These are phyloP conservation scores for Neurospora cerealis DNA, from an alignment of 495 filamentous ascomycete genomes.

Conservation along the genomic window DNA sequence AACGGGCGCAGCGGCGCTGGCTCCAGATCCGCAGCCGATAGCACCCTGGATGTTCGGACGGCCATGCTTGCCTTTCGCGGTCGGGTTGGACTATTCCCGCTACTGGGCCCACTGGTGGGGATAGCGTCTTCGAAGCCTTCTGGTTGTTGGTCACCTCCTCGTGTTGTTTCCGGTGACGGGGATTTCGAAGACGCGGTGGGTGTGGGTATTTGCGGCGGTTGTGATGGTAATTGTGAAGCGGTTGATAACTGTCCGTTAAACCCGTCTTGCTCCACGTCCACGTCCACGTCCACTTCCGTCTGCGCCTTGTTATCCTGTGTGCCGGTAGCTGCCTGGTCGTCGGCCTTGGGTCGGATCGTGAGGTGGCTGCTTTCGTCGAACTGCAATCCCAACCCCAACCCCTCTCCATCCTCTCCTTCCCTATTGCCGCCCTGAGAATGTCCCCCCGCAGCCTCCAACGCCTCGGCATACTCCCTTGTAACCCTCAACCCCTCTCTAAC, in stretches of 20 bases:
- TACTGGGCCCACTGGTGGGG: slow-evolving; percentile 9
- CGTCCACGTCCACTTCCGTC: background rate
- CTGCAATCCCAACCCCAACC: slow-evolving; percentile 23
- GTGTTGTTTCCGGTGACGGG: background rate
- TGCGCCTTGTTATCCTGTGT: background rate
- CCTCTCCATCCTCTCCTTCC: slow-evolving; percentile 24
- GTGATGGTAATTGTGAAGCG: background rate
- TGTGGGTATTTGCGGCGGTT: background rate
- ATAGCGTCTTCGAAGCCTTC: too few species aligned
- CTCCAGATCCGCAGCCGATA: background rate
- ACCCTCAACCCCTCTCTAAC: slow-evolving; percentile 43
- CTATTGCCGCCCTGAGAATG: slow-evolving; percentile 11
- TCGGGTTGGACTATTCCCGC: slow-evolving; percentile 3
- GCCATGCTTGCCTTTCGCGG: background rate
- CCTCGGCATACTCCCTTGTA: slow-evolving; percentile 1
- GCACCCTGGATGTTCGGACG: background rate
- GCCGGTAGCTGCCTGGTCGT: background rate
- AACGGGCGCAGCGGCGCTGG: slow-evolving; percentile 28
- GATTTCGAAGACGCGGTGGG: background rate
- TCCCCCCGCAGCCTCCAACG: background rate
- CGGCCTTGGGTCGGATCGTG: background rate
- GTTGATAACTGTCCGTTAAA: background rate
- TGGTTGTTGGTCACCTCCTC: too few species aligned
- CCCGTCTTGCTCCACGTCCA: background rate
- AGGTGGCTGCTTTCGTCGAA: slow-evolving; percentile 55